Base-by-base conservation (phyloP, 2,329 filamentous ascomycete species). In the Akanthomyces uredinophilus region DNA sequence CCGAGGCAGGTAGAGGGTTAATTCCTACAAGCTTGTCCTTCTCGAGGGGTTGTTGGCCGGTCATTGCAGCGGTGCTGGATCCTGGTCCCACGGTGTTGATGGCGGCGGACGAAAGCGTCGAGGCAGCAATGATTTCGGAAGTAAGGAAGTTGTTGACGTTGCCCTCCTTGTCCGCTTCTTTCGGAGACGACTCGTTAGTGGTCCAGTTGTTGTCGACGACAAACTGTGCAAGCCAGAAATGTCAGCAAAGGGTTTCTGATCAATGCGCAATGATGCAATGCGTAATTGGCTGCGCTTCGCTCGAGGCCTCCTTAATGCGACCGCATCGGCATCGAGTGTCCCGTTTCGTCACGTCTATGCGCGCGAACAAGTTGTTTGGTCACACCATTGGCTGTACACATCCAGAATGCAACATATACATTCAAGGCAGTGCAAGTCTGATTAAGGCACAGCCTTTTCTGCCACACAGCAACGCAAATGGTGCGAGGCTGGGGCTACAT, bases 91-190 rank as follows among this genome's bases (percentile, higher is more conserved):
- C 88, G 56, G 87, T 87, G 68, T 87, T 90, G 73, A 89, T 83
- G 64, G 83, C 4, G 50, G 37, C 76, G 63, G 82, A 78, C 50
- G 80, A 77, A 62, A 81, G 72, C 57, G 79, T 70, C 66, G 78
- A 74, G 67, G 74, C 75, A 64, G 75, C 68, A 59, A 96, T 89
- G 71, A 91, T 83, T 65, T 92, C 85, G 63, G 89, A 86, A 46
- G 85, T 84, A 62, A 99, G 84, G 66, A 97, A 87, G 85, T 98
- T 98, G 83, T 98, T 98, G 70, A 92, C 81, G 83, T 94, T 96
- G 70, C 90, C 89, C 70, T 87, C 82, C 67, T 84, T 83, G 81
- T 97, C 94, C 71, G 86, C 85, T 78, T 97, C 93, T 77, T 89
- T 88, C 64, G 90, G 90, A 47, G 88, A 89, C 63, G 87, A 86